A percentile compares a stretch with the other conserved stretches of the same genome.
These are phyloP conservation scores for Alternaria panax DNA, from an alignment of 2,329 filamentous ascomycete genomes.

Conservation along the genomic window DNA sequence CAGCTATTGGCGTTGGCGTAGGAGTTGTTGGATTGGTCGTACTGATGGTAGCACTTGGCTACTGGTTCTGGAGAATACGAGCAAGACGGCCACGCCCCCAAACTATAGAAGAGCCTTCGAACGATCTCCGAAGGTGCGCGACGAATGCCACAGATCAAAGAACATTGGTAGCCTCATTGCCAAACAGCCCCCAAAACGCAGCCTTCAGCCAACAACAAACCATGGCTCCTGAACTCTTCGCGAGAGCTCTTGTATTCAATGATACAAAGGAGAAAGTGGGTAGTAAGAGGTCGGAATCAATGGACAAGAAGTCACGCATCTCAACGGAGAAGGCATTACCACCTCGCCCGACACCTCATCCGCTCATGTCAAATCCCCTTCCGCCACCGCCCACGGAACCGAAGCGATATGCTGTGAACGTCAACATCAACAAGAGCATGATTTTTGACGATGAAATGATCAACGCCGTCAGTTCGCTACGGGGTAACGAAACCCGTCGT, in stretches of 20 bases:
- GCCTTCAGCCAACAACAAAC: slow-evolving; percentile 18
- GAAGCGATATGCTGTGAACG: slow-evolving; percentile 33
- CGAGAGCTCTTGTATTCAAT: slow-evolving; percentile 13
- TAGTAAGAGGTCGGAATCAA: slow-evolving; percentile 5
- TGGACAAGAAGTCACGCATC: slow-evolving; percentile 1
- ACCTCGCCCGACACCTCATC: slow-evolving; percentile 18
- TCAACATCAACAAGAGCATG: slow-evolving; percentile 41
- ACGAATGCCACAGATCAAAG: slow-evolving; percentile 35
- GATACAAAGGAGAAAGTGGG: slow-evolving; percentile 16
- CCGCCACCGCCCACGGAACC: slow-evolving; percentile 26
- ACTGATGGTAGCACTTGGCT: slow-evolving; percentile 28
- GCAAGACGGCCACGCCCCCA: slow-evolving; percentile 19
- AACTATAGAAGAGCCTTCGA: slow-evolving; percentile 22
- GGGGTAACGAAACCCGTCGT: slow-evolving; percentile 18
- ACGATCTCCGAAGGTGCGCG: slow-evolving; percentile 18
- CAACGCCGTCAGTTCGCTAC: slow-evolving; percentile 22
- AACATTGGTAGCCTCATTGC: slow-evolving; percentile 34
- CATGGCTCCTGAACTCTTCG: slow-evolving; percentile 22
- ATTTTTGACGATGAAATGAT: slow-evolving; percentile 37
- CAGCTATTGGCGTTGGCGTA: slow-evolving; percentile 38
- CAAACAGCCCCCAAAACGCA: slow-evolving; percentile 33
- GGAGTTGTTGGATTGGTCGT: slow-evolving; percentile 31
- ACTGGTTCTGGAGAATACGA: slow-evolving; percentile 34
- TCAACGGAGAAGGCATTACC: slow-evolving; percentile 22
- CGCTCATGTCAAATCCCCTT: slow-evolving; percentile 22